Conservation (phyloP, 2,329 filamentous ascomycete genomes). For the Colletotrichum orchidophilum region DNA sequence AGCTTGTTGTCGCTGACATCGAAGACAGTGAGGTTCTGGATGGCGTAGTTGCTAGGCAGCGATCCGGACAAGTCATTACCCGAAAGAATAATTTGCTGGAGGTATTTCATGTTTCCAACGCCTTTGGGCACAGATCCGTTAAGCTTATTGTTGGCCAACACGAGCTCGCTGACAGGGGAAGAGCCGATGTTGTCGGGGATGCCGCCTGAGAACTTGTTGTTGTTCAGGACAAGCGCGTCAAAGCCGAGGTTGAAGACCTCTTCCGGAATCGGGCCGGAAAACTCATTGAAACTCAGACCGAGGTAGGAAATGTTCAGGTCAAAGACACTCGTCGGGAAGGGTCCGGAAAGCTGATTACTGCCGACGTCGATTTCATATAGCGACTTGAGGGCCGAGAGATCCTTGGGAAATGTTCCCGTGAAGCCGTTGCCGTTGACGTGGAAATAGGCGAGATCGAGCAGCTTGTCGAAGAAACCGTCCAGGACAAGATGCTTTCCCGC, state of each 20-base stretch:
- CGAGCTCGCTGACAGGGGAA: background rate
- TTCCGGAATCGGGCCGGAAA: slow-evolving; percentile 6
- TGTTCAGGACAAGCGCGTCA: slow-evolving; percentile 12
- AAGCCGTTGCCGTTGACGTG: slow-evolving; percentile 18
- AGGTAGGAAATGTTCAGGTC: background rate
- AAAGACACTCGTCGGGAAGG: background rate
- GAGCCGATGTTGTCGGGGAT: slow-evolving; percentile 14
- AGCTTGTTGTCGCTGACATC: slow-evolving; percentile 18
- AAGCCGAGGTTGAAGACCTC: slow-evolving; percentile 1
- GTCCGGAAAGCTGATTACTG: background rate
- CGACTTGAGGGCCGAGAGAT: slow-evolving; percentile 7
- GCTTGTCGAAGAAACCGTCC: slow-evolving; percentile 15
- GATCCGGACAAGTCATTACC: slow-evolving; percentile 7
- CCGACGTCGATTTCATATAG: slow-evolving; percentile 8
- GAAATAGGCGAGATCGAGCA: slow-evolving; percentile 17
- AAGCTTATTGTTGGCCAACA: slow-evolving; percentile 8
- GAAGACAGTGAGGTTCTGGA: background rate
- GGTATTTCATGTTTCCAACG: background rate
- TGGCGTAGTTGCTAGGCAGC: background rate
- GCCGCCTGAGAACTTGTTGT: slow-evolving; percentile 12
- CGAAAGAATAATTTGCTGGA: slow-evolving; percentile 6
- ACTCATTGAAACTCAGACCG: slow-evolving; percentile 11
- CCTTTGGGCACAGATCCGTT: background rate
- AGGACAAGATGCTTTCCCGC: background rate
- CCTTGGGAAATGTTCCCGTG: slow-evolving; percentile 5